Base-by-base conservation (phyloP, 192 early-diverging fungal genomes). In the Helicostylum pulchrum region DNA sequence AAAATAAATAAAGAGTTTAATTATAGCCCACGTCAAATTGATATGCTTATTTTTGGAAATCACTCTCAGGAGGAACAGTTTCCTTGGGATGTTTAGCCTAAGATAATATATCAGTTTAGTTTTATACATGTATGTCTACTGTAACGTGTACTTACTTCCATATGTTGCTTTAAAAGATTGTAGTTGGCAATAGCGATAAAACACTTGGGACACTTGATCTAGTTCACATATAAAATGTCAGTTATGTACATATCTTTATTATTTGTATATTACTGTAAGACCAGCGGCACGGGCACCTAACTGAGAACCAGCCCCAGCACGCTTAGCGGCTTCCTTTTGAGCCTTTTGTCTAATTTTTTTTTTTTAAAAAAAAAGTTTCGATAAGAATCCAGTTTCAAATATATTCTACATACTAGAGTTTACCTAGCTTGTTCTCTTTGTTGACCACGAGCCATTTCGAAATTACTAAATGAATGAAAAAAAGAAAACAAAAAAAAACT, bases 61-160 rank as follows among this genome's bases (percentile, higher is more conserved):
- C 36, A 31, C 49, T 50, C 4, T 56, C 61, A n/a, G 59, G 8
- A 20, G 71, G 71, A 62, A 72, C 39, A 4, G 55, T 31, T 10
- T 67, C 65, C 21, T 72, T 72, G 45, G 65, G 65, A 51, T 72
- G 71, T 34, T 72, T 72, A 20, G 71, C 71, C 71, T 72, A 53
- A 46, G 10, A 57, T 36, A 36, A 44, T 39, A 17, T 26, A 26
- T 26, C 26, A 26, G 26, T 26, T 26, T 26, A 26, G 26, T 26
- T 26, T 26, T 26, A 26, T 26, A 26, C 26, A 26, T 26, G 23
- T 10, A 46, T 60, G 4, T 34, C 10, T 11, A 39, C 21, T 17
- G 5, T 46, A 47, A 46, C 10, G 0, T 11, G 8, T 30, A 64
- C 64, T 66, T 58, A 67, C 71, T 15, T 51, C 61, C 71, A 72